These are phyloP conservation scores for Rhododendron mucronatum DNA, from an alignment of 148 eudicot species.

Conservation along the genomic window DNA sequence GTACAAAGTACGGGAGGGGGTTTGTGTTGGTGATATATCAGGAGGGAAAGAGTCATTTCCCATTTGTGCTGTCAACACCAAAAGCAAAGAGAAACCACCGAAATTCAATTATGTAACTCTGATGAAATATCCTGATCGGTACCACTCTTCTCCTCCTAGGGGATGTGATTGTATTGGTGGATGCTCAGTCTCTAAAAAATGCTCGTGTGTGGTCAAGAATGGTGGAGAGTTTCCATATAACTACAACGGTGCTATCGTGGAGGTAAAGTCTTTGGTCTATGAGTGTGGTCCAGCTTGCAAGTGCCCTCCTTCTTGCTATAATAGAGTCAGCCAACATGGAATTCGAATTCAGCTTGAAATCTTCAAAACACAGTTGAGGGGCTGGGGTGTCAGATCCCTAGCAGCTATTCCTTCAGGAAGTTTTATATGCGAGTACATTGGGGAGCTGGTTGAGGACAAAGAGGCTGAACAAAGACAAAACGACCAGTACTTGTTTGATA, in stretches of 20 bases:
- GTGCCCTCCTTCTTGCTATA: constrained; percentile 73
- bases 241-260: constrained; percentile 70
- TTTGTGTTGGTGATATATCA: constrained; percentile 53
- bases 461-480: constrained; percentile 74
- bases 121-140: constrained; percentile 70
- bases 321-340: constrained; percentile 78
- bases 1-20: constrained; percentile 38
- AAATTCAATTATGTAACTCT: constrained; percentile 44
- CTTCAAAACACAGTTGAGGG: constrained; percentile 73
- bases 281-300: constrained; percentile 89
- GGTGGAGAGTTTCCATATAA: constrained; percentile 85
- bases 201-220: constrained; percentile 61
- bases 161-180: constrained; percentile 67
- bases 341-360: constrained; percentile 72
- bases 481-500: constrained; percentile 79
- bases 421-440: constrained; percentile 84
- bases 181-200: constrained; percentile 52
- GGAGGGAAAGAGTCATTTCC: constrained; percentile 46
- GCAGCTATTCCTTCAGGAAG: constrained; percentile 74
- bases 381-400: constrained; percentile 82
- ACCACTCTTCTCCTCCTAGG: constrained; percentile 35
- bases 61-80: constrained; percentile 57
- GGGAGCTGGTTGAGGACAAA: constrained; percentile 75
- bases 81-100: constrained; percentile 63
- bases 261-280: constrained; percentile 62